Base-by-base conservation (phyloP, 2,329 filamentous ascomycete species). In the Ascochyta rabiei region DNA sequence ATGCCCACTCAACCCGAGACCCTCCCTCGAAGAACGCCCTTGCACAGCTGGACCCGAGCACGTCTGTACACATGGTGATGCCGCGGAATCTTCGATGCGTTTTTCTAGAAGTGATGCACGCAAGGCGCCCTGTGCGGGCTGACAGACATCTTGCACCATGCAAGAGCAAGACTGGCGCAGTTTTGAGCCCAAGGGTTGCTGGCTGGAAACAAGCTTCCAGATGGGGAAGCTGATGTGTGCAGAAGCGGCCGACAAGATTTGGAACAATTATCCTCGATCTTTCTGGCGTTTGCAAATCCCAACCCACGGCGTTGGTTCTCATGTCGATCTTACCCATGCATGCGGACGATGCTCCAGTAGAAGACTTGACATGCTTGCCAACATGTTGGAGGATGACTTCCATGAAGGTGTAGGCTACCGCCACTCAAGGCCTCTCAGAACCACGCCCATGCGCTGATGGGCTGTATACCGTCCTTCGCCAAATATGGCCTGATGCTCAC, bases 81-180 rank as follows among this genome's bases (percentile, higher is more conserved):
- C 46, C 15, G 35, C 38, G 18, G 26, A 30, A 18, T 31, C 53
- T 60, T 60, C 53, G 37, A 52, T 44, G 45, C 56, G 51, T 48
- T 21, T 45, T 62, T 65, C 56, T 43, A 56, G 57, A 18, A 43
- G 46, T 47, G 23, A 34, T 54, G 43, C 38, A 33, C 52, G 39
- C 4, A 30, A 9, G 24, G 37, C 46, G 59, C 39, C 43, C 51
- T 48, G 50, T 57, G 57, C 53, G 15, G 40, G 31, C 19, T 37
- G 52, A 41, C 34, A 12, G 35, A 39, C 28, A 35, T 41, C 5
- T 31, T 46, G 24, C 46, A 47, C 26, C 6, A 23, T 46, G 30
- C 30, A 46, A 30, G 42, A 24, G 18, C 28, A 38, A 38, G 35
- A 23, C 41, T 23, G 37, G 37, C 37, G 26, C 23, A 33, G n/a